These are phyloP conservation scores for Stylosanthes scabra DNA, from an alignment of 331 rosid genomes.

Conservation along the genomic window DNA sequence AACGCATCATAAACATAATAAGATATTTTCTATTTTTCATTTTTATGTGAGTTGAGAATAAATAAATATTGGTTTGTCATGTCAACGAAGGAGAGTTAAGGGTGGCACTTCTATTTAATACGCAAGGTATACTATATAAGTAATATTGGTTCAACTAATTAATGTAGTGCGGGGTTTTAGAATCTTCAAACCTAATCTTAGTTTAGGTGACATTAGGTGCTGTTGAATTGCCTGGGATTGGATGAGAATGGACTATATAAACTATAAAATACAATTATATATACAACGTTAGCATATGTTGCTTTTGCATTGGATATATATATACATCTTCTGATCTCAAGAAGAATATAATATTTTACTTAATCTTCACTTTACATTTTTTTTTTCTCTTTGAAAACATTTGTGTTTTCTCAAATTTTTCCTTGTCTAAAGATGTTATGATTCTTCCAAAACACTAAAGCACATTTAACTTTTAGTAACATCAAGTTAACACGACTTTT, in stretches of 20 bases:
- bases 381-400: neutral
- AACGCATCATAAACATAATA: too few species aligned
- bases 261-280: neutral
- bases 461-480: too few species aligned
- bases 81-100: neutral
- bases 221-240: neutral
- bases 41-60: neutral
- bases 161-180: neutral
- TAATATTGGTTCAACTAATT: constrained; percentile 34
- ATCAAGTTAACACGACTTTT: too few species aligned
- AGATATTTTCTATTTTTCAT: too few species aligned
- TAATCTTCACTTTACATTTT: neutral
- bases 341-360: neutral
- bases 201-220: constrained; percentile 41
- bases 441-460: too few species aligned
- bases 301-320: neutral
- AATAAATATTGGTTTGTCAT: neutral
- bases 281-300: constrained; percentile 8
- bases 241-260: neutral
- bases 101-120: neutral
- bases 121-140: neutral
- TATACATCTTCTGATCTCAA: neutral
- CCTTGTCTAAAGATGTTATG: neutral
- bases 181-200: constrained; percentile 36
- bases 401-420: neutral